phyloP scores from a whole-genome alignment of 169 alveolate genomes.

The Cryptosporidium felis region DNA sequence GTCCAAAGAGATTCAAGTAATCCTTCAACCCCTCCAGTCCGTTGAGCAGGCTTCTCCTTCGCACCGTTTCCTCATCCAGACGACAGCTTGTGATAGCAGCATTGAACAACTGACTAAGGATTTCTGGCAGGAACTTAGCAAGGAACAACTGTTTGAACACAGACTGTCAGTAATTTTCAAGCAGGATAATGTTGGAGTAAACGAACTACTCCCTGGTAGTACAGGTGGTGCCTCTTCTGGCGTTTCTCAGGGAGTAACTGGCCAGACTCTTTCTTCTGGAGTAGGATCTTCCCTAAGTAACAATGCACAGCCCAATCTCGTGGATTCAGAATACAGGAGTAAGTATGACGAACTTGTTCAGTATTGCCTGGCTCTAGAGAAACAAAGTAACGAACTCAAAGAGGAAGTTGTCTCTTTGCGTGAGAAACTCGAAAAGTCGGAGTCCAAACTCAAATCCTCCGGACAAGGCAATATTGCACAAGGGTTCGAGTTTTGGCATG shows the following conservation, averaged over 20 bases:
- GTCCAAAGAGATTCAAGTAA: conserved; percentile 81
- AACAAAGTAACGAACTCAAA: conserved; percentile 74
- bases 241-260: neutral
- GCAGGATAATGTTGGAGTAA: conserved; percentile 80
- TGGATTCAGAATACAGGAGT: conserved; percentile 71
- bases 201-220: conserved; percentile 77
- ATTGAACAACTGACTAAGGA: conserved; percentile 83
- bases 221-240: conserved; percentile 41
- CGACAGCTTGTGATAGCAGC: conserved; percentile 76
- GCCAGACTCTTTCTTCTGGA: neutral
- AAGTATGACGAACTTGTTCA: conserved; percentile 86
- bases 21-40: conserved; percentile 83
- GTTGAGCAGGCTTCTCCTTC: conserved; percentile 82
- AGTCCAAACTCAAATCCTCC: conserved; percentile 9
- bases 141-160: conserved; percentile 82
- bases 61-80: conserved; percentile 85
- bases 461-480: conserved; percentile 31
- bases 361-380: conserved; percentile 86
- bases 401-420: conserved; percentile 35
- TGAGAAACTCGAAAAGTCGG: conserved; percentile 43
- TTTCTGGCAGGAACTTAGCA: conserved; percentile 83
- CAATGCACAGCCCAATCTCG: conserved; percentile 74
- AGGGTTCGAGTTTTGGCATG: conserved; percentile 68
- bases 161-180: conserved; percentile 82
- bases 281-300: conserved; percentile 66